Conservation (phyloP, 257 asterid species). For the Leonotis leonurus region DNA sequence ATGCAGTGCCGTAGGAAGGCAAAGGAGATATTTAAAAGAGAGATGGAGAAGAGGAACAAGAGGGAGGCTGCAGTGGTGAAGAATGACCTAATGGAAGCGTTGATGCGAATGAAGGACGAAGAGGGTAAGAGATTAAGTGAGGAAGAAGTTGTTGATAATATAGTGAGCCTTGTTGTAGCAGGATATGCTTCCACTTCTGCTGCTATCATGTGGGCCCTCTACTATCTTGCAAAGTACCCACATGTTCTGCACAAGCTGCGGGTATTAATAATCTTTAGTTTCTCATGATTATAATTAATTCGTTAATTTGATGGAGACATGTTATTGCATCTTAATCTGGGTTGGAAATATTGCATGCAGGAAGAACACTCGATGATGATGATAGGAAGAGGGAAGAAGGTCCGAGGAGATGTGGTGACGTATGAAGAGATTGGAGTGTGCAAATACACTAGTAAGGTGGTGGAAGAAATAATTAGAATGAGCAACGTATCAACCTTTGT, state of each 20-base stretch:
- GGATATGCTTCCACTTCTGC: conserved; percentile 37
- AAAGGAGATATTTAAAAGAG: conserved; percentile 28
- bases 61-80: neutral
- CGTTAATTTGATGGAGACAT: neutral
- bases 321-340: conserved; percentile 11
- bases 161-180: conserved; percentile 28
- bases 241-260: conserved; percentile 23
- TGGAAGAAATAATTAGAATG: conserved; percentile 51
- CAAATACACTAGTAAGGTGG: conserved; percentile 42
- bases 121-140: conserved; percentile 16
- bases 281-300: no score
- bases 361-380: conserved; percentile 36
- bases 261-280: neutral
- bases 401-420: conserved; percentile 39
- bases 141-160: conserved; percentile 41
- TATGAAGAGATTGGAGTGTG: conserved; percentile 36
- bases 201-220: conserved; percentile 39
- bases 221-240: conserved; percentile 37
- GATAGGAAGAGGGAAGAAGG: conserved; percentile 20
- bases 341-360: conserved; percentile 12
- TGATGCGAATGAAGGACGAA: conserved; percentile 33
- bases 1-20: conserved; percentile 48
- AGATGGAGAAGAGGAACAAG: conserved; percentile 36
- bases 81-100: conserved; percentile 34
- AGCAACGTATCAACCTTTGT: conserved; percentile 32